phyloP scores from a whole-genome alignment of 2,329 filamentous ascomycete genomes.

The Trichoderma sp. region DNA sequence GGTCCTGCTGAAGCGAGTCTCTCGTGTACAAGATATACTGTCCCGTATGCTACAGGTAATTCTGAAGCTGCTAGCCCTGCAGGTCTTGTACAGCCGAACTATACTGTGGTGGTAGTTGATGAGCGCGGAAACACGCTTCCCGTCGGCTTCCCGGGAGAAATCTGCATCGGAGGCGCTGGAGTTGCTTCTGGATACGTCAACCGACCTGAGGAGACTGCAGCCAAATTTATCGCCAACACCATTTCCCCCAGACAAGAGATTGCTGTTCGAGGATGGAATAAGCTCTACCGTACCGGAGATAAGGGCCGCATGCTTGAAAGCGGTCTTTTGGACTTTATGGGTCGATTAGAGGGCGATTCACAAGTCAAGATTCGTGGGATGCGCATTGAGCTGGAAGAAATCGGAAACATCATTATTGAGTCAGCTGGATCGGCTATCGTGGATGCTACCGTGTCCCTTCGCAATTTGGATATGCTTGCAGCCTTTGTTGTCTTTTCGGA shows the following conservation, averaged over 20 bases:
- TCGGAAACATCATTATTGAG: neutral
- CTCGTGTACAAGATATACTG: neutral
- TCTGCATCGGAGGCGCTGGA: neutral
- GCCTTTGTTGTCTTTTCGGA: neutral
- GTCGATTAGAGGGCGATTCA: neutral
- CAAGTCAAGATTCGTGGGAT: neutral
- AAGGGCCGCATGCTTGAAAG: neutral
- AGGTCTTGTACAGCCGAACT: neutral
- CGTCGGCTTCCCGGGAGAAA: neutral
- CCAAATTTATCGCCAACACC: neutral
- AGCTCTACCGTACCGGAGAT: neutral
- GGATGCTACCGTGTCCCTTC: neutral
- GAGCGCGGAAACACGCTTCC: neutral
- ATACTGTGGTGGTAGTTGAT: neutral
- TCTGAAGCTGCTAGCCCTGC: neutral
- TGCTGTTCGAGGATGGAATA: neutral
- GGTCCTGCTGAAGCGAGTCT: neutral
- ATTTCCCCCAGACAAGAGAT: neutral
- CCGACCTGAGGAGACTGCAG: neutral
- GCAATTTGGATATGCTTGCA: neutral
- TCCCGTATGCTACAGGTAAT: neutral
- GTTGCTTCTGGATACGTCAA: neutral
- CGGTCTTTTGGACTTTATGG: neutral
- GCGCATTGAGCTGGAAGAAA: neutral
- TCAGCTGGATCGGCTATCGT: neutral